phyloP scores from a whole-genome alignment of 1,284 basidiomycete genomes.

The Pascua sp. region DNA sequence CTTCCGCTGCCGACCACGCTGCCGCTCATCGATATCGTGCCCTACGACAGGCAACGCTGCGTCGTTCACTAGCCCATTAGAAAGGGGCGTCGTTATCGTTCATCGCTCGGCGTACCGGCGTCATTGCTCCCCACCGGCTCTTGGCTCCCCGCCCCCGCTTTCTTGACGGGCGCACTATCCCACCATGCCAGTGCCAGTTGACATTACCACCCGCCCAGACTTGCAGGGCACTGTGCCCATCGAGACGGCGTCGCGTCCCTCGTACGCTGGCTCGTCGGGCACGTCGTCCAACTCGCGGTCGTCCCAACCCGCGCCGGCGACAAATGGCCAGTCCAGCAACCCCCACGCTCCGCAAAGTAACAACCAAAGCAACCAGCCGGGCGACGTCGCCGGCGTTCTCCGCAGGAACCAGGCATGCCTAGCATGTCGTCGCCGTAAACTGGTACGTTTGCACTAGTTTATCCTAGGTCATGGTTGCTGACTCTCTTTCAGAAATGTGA shows the following conservation, averaged over 20 bases:
- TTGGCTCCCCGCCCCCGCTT: background rate
- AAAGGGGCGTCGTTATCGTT: too few species aligned
- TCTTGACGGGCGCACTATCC: constrained; percentile 1
- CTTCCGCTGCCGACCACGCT: too few species aligned
- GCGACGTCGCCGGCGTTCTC: constrained; percentile 24
- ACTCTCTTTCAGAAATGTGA: constrained; percentile 41
- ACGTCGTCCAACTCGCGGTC: background rate
- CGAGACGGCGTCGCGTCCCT: constrained; percentile 1
- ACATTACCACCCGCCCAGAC: constrained; percentile 15
- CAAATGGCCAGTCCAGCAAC: constrained; percentile 8
- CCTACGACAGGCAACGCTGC: too few species aligned
- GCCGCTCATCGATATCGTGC: too few species aligned
- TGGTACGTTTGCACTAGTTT: constrained; percentile 8
- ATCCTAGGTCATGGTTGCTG: background rate
- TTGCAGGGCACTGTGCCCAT: constrained; percentile 15
- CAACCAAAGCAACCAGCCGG: too few species aligned
- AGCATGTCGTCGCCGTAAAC: constrained; percentile 27
- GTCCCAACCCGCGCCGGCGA: background rate
- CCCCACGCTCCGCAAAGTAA: too few species aligned
- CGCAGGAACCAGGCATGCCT: constrained; percentile 32
- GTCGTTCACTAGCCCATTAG: too few species aligned
- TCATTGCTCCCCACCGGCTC: too few species aligned
- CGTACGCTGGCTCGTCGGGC: background rate
- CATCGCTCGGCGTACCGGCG: too few species aligned
- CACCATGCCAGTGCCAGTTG: constrained; percentile 9